phyloP scores from a whole-genome alignment of 1,139 yeast genomes.

The Taiozyma sp. region DNA sequence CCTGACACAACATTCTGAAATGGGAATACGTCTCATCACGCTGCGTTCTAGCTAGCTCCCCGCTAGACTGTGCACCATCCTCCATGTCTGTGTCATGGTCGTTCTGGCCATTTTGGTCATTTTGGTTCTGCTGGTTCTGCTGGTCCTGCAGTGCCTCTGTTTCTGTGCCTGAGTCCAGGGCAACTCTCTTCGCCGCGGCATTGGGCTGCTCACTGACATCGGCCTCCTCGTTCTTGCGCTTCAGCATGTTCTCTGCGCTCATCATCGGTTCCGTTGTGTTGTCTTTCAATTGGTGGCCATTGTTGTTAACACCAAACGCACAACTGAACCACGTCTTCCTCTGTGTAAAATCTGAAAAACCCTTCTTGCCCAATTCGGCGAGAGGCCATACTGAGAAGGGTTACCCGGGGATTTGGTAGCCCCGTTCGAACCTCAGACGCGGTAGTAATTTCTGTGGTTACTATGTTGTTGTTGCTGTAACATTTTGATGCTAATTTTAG shows the following conservation, averaged over 20 bases:
- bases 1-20: constrained; percentile 70
- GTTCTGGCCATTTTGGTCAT: background rate
- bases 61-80: background rate
- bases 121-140: background rate
- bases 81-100: background rate
- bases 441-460: no score
- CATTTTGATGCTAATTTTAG: no score
- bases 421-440: no score
- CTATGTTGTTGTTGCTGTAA: no score
- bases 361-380: no score
- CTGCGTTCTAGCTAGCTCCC: background rate
- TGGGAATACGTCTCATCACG: constrained; percentile 57
- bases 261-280: background rate
- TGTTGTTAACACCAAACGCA: no score
- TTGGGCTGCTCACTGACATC: constrained; percentile 24
- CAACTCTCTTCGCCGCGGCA: constrained; percentile 54
- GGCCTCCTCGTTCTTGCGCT: constrained; percentile 59
- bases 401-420: no score
- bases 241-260: constrained; percentile 35
- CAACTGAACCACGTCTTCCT: no score
- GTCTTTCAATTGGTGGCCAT: background rate
- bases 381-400: no score
- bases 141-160: background rate
- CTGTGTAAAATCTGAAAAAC: no score
- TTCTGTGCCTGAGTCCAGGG: constrained; percentile 38